Evolutionary conservation across 306 rosid species (phyloP), one percentile per base, ranked within the genome.

Genomic region (Cercis canadensis): DNA sequence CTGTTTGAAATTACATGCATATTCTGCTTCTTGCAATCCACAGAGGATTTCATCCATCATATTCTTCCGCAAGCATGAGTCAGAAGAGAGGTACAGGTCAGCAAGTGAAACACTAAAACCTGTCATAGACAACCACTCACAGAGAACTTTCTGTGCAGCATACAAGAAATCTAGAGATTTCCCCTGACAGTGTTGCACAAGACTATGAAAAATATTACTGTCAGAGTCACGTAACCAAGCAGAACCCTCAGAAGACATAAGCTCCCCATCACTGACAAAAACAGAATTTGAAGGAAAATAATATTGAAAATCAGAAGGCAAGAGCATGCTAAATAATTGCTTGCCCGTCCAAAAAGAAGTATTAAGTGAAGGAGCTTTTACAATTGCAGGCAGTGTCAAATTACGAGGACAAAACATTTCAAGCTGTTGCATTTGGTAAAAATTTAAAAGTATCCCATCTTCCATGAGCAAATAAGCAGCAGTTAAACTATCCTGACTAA

Each of bases 61-160:
- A 78, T 89, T 94, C 69, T 87, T 80, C 11, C 90, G 79, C 4
- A 84, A 87, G 62, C 63, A 31, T 29, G 84, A 75, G 61, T 94
- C 90, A 3, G 84, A 62, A 41, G 96, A 73, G 16, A 94, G 90
- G 76, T 86, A 83, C 78, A 94, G 44, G 52, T 94, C 97, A n/a
- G 84, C 62, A 32, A 94, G 89, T 62, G 99, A 94, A 72, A 91
- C 97, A 49, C 96, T 94, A 69, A 94, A 89, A 51, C 99, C 99
- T 69, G 82, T 83, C 84, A 76, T 85, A 54, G 95, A 87, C 71
- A 91, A 69, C 97, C 99, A 91, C 75, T 94, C 97, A 76, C 92
- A 89, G 49, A 94, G 92, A 73, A 84, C 90, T 65, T 76, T 81
- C 62, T 91, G 97, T 4, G 97, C 96, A 49, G 81, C 78, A 67